Conservation (phyloP, 1,284 basidiomycete species). For the Gomphus sp. region DNA sequence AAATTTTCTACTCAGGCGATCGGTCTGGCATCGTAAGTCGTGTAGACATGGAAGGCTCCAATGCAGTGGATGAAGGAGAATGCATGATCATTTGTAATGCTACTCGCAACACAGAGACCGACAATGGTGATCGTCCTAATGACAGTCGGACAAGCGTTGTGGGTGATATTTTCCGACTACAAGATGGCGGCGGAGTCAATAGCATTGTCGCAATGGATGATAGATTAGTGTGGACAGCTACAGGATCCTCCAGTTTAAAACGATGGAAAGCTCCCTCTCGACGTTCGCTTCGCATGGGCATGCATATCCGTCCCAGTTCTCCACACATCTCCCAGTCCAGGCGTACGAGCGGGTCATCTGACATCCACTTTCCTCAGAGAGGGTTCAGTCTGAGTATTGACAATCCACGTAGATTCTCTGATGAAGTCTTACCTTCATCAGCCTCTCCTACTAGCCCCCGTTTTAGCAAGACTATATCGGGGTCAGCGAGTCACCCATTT, state of each 20-base stretch:
- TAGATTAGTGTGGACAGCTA: slow-evolving; percentile 85
- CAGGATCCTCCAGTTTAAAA: slow-evolving; percentile 69
- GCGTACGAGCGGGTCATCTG: slow-evolving; percentile 4
- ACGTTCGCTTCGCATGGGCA: slow-evolving; percentile 15
- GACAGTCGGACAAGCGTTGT: slow-evolving; percentile 19
- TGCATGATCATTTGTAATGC: slow-evolving; percentile 82
- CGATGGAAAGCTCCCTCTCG: slow-evolving; percentile 63
- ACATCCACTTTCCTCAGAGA: background rate
- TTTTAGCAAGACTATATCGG: background rate
- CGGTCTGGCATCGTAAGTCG: slow-evolving; percentile 83
- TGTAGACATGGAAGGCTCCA: slow-evolving; percentile 78
- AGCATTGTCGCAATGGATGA: slow-evolving; percentile 83
- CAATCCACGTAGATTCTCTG: background rate
- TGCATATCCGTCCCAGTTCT: background rate
- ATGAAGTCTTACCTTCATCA: background rate
- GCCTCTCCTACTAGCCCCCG: background rate
- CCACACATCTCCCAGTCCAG: background rate
- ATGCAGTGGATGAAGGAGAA: slow-evolving; percentile 80
- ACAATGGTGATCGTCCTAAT: slow-evolving; percentile 18
- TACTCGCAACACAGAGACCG: slow-evolving; percentile 28
- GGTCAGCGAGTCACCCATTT: background rate
- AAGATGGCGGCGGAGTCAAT: slow-evolving; percentile 59
- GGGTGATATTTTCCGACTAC: slow-evolving; percentile 12
- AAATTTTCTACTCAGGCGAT: slow-evolving; percentile 95
- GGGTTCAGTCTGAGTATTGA: background rate